Conservation (phyloP, 768 basidiomycete species). For the Naganishia onofrii region DNA sequence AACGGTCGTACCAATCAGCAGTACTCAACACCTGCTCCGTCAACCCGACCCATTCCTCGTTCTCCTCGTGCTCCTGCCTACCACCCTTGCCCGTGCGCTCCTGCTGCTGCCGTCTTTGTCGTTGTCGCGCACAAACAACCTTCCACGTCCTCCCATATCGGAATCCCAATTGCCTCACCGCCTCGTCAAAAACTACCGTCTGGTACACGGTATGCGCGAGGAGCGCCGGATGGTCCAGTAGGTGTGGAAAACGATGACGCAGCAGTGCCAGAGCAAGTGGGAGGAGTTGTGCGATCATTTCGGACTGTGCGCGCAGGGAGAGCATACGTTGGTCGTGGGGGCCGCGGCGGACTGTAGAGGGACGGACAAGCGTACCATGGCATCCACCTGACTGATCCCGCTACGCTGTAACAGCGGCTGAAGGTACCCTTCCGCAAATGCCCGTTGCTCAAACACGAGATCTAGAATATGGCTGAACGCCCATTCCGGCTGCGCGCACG, state of each 20-base stretch:
- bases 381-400: constrained; percentile 65
- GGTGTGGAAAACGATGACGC: constrained; percentile 65
- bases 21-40: constrained; percentile 77
- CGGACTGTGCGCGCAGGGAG: constrained; percentile 59
- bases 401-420: constrained; percentile 68
- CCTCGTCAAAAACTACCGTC: constrained; percentile 78
- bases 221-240: constrained; percentile 75
- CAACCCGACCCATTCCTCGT: constrained; percentile 66
- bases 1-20: constrained; percentile 83
- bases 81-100: background rate
- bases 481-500: constrained; percentile 77
- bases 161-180: constrained; percentile 72
- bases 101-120: too few relatives aligned
- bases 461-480: constrained; percentile 90
- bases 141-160: constrained; percentile 54
- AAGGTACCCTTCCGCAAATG: constrained; percentile 72
- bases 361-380: constrained; percentile 62
- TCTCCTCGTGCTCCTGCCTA: constrained; percentile 26
- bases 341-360: too few relatives aligned
- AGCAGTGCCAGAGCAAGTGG: constrained; percentile 76
- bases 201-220: constrained; percentile 96
- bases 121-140: constrained; percentile 15
- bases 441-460: constrained; percentile 74
- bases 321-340: too few relatives aligned
- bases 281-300: constrained; percentile 75